phyloP scores from a whole-genome alignment of 164 flowering plant species.

The Litsea cubeba region DNA sequence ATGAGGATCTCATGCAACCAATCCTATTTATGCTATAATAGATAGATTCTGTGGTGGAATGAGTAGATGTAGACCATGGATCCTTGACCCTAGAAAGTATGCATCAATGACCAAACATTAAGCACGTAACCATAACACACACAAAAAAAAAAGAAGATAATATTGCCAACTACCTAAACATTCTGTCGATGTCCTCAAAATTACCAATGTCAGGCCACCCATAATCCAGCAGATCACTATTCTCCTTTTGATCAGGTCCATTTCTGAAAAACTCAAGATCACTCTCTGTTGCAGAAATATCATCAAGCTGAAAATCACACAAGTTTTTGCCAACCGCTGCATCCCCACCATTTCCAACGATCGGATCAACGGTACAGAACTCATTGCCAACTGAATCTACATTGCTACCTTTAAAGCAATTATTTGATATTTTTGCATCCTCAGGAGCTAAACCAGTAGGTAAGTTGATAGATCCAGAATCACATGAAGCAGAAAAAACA shows the following conservation, averaged over 20 bases:
- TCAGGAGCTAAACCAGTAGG: slow-evolving; percentile 26
- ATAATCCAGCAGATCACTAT: slow-evolving; percentile 42
- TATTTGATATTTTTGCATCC: slow-evolving; percentile 30
- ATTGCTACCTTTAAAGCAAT: slow-evolving; percentile 31
- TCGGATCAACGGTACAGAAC: slow-evolving; percentile 22
- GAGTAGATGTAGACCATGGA: too few relatives aligned
- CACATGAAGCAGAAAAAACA: slow-evolving; percentile 35
- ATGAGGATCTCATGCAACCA: too few relatives aligned
- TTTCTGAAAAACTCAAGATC: slow-evolving; percentile 44
- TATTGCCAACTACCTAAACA: slow-evolving; percentile 53
- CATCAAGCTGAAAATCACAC: slow-evolving; percentile 36
- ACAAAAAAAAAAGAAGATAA: too few relatives aligned
- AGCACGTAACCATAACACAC: neutral
- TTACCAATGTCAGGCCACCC: slow-evolving; percentile 79
- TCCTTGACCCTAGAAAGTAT: too few relatives aligned
- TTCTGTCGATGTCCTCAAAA: slow-evolving; percentile 77
- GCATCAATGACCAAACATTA: neutral
- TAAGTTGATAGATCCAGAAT: slow-evolving; percentile 18
- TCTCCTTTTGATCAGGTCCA: slow-evolving; percentile 41
- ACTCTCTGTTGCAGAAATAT: slow-evolving; percentile 40
- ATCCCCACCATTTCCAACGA: slow-evolving; percentile 28
- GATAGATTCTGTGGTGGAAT: too few relatives aligned
- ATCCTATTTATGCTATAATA: too few relatives aligned
- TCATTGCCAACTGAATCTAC: slow-evolving; percentile 25
- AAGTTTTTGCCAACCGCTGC: slow-evolving; percentile 27